Base-by-base conservation (phyloP, 192 early-diverging fungal genomes). In the Linderina pennispora region DNA sequence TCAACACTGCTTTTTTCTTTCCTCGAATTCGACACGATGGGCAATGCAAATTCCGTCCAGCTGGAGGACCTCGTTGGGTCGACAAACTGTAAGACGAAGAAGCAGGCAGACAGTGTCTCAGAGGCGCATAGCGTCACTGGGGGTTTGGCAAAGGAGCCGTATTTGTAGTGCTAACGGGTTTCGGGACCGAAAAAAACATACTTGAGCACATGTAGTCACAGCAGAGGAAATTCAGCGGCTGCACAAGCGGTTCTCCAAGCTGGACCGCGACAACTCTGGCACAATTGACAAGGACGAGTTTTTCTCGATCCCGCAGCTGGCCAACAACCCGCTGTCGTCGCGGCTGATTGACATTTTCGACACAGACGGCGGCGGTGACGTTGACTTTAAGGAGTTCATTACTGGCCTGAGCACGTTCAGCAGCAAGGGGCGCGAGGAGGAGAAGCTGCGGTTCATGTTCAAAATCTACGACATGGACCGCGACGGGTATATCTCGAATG, bases 391-490 rank as follows among this genome's bases (percentile, higher is more conserved):
- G 51, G 94, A 99, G 77, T 99, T 99, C 61, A 93, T 99, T 46
- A 80, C 77, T 8, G 97, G 94, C 0, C 66, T 99, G 44, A 89
- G 87, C 55, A 92, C 88, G 1, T 99, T 99, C 53, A 92, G 88
- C 39, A 83, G 85, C 32, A 92, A 94, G 48, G 93, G 97, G 38
- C 90, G 92, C 48, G 88, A 92, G 77, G 75, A 86, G 41, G 92
- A 96, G 54, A 99, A 99, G 71, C 77, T 99, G 52, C 80, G 81
- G 42, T 99, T 78, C 71, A 92, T 95, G 1, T 99, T 99, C 78
- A 96, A 93, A 55, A 89, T 99, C 34, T 99, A 99, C 60, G 97
- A 99, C 56, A 98, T 98, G 82, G 95, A 99, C 65, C 78, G 94
- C 22, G 97, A 99, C 67, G 97, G 97, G 11, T 96, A 69, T 58